phyloP scores from a whole-genome alignment of 2,329 filamentous ascomycete species.

The Sporothrix phasma region DNA sequence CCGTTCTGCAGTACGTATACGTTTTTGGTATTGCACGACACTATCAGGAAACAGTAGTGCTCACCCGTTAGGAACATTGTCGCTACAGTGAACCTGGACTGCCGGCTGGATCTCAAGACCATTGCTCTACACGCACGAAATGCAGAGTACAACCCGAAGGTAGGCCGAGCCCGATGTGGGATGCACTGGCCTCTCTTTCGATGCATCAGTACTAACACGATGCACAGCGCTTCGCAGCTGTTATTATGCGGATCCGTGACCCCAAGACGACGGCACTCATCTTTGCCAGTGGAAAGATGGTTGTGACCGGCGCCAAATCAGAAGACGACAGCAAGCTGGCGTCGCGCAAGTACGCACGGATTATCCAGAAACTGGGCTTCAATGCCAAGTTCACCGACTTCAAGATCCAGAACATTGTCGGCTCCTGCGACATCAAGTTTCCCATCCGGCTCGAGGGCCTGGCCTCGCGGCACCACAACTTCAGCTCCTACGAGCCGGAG shows the following conservation, averaged over 20 bases:
- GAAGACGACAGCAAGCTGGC: constrained; percentile 97
- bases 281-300: constrained; percentile 99
- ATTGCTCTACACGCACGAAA: constrained; percentile 97
- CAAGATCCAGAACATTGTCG: constrained; percentile 99
- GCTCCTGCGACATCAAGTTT: constrained; percentile 98
- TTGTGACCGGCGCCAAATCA: constrained; percentile 94
- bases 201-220: constrained; percentile 25
- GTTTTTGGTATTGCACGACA: too few relatives aligned
- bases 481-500: constrained; percentile 97
- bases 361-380: constrained; percentile 99
- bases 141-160: constrained; percentile 97
- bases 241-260: constrained; percentile 99
- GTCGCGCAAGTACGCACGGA: constrained; percentile 93
- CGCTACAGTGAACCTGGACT: constrained; percentile 96
- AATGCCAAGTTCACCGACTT: constrained; percentile 99
- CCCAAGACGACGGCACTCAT: constrained; percentile 97
- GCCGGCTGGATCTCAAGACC: constrained; percentile 94
- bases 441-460: constrained; percentile 93
- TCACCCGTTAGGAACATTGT: constrained; percentile 51
- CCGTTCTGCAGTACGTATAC: constrained; percentile 87
- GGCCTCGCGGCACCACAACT: constrained; percentile 95
- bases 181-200: too few relatives aligned
- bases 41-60: not conserved
- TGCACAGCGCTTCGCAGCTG: constrained; percentile 83
- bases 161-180: constrained; percentile 33